These are phyloP conservation scores for Lactarius deliciosus DNA, from an alignment of 768 basidiomycete species.

Conservation along the genomic window DNA sequence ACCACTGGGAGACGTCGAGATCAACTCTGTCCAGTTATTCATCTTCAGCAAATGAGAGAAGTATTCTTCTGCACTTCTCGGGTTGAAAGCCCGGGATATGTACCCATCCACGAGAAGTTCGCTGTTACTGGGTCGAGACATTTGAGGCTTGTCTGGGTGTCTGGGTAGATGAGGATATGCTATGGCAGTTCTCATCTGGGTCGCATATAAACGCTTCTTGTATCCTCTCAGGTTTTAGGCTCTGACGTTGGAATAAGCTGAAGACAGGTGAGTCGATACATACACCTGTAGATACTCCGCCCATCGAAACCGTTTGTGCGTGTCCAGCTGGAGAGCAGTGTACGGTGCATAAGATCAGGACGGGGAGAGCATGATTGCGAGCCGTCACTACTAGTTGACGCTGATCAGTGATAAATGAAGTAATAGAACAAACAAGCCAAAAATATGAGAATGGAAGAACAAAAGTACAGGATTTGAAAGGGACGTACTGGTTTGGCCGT, in stretches of 20 bases:
- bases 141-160: not conserved
- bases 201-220: constrained; percentile 13
- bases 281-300: constrained; percentile 1
- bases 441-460: not conserved
- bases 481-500: not conserved
- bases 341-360: not conserved
- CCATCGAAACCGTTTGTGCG: not conserved
- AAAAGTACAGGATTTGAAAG: not conserved
- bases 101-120: constrained; percentile 24
- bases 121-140: not conserved
- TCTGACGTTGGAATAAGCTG: not conserved
- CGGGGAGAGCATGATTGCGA: not conserved
- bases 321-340: constrained; percentile 20
- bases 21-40: not conserved
- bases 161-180: not conserved
- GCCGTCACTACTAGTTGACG: not conserved
- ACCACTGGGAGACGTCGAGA: not conserved
- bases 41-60: constrained; percentile 21
- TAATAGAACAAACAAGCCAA: not conserved
- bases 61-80: constrained; percentile 9
- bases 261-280: not conserved
- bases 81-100: constrained; percentile 14
- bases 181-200: not conserved
- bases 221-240: not conserved
- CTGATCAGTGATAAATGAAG: not conserved